Evolutionary conservation across 75 land plant species (phyloP), one percentile per base, ranked within the genome.

Genomic region (Chamaecyparis obtusa): DNA sequence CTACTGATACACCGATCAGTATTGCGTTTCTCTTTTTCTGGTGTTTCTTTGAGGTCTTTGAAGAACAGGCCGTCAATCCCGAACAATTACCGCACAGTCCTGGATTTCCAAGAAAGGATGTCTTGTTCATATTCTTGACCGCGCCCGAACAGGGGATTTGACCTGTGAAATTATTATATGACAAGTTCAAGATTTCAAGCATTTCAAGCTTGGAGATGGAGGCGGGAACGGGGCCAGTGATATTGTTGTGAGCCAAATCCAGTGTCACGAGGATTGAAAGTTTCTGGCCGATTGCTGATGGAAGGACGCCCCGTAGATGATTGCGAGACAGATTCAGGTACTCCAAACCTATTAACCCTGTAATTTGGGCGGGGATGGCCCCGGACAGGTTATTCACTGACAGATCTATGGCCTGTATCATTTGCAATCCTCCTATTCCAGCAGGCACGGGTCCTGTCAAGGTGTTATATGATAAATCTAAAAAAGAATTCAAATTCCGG

Each of bases 381-480:
- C 97, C 96, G 11, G 90, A 86, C 0, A 96, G 87, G 37, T 92
- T 89, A 51, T 96, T 96, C 51, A 88, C 88, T 32, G 96, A 94
- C 44, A 96, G 54, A 85, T 92, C 92, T 41, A 96, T 86, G 21
- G 82, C 87, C 51, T 92, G 91, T 10, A 93, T 89, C 92, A 90
- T 93, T 74, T 86, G 85, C 83, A 94, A 30, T 48, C 44, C 83
- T 30, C 95, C 89, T 64, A 96, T 80, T 69, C 93, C 96, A 15
- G 88, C 51, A 43, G 98, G 96, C 13, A 95, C 88, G 46, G 90
- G 49, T 57, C 96, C 95, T 3, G 35, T 27, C 43, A 96, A 77
- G 74, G 64, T 49, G 89, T 96, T 96, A 87, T 88, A 35, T 3
- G 93, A 96, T 13, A 95, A 83, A 84, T 93, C 88, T 35, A 96